Conservation (phyloP, 768 basidiomycete species). For the Auricularia sp. region DNA sequence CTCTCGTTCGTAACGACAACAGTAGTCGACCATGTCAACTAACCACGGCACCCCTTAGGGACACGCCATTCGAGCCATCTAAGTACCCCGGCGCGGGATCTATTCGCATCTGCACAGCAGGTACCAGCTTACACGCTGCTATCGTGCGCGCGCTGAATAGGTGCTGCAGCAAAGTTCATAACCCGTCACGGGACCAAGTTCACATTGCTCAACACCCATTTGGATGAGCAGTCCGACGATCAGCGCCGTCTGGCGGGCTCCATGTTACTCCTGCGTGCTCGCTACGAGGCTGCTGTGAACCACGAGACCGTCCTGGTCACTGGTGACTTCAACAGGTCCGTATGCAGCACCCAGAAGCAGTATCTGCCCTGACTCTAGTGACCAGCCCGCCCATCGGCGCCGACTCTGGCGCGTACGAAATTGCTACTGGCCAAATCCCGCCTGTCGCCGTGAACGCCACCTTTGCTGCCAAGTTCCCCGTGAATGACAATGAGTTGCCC, state of each 20-base stretch:
- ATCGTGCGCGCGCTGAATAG: not conserved
- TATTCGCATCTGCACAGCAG: slow-evolving; percentile 38
- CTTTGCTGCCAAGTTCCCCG: slow-evolving; percentile 33
- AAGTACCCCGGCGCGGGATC: slow-evolving; percentile 43
- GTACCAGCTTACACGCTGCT: not conserved
- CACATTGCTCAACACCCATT: slow-evolving; percentile 37
- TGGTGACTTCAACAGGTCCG: slow-evolving; percentile 45
- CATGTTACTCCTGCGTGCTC: slow-evolving; percentile 39
- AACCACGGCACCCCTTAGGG: not conserved
- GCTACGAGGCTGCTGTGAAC: slow-evolving; percentile 36
- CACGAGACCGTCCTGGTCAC: slow-evolving; percentile 36
- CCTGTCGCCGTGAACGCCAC: slow-evolving; percentile 34
- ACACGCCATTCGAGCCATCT: slow-evolving; percentile 18
- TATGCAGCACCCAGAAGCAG: not conserved
- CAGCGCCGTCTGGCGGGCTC: slow-evolving; percentile 46
- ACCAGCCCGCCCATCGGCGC: slow-evolving; percentile 26
- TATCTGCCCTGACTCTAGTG: not conserved
- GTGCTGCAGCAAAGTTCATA: not conserved
- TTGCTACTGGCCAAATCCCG: slow-evolving; percentile 33
- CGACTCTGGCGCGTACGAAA: slow-evolving; percentile 41
- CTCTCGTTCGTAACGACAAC: slow-evolving; percentile 32
- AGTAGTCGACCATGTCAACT: not conserved
- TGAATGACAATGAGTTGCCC: slow-evolving; percentile 19
- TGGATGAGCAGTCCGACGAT: slow-evolving; percentile 46
- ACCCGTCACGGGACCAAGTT: not conserved